Conservation (phyloP, 1,139 yeast genomes). For the Lizanozyma gosingica region DNA sequence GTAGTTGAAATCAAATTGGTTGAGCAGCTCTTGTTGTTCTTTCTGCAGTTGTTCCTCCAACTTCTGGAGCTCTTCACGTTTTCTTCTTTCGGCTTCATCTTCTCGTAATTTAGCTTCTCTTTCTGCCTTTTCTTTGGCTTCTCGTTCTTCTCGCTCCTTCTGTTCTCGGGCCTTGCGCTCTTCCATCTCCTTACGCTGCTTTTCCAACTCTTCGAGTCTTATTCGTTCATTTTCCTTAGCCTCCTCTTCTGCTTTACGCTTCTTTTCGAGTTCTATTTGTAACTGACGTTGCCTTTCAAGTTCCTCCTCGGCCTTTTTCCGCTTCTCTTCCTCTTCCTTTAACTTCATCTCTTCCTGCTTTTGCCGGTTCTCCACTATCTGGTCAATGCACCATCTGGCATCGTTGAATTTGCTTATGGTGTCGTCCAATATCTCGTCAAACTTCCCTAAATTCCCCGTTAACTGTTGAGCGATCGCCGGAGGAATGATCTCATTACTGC, state of each 20-base stretch:
- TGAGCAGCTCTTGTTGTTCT: constrained; percentile 4
- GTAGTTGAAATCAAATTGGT: constrained; percentile 18
- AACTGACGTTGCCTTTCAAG: constrained; percentile 10
- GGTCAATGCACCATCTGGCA: constrained; percentile 39
- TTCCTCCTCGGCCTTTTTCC: constrained; percentile 16
- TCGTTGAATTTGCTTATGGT: constrained; percentile 36
- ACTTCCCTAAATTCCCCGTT: constrained; percentile 25
- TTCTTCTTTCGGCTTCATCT: constrained; percentile 10
- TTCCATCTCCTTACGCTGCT: constrained; percentile 4
- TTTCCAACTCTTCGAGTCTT: constrained; percentile 6
- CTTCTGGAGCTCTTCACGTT: constrained; percentile 8
- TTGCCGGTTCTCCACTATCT: constrained; percentile 35
- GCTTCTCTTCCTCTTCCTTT: constrained; percentile 31
- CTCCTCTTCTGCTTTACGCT: constrained; percentile 12
- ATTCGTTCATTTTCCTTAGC: constrained; percentile 14
- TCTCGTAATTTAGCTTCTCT: constrained; percentile 7
- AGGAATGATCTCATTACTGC: constrained; percentile 35
- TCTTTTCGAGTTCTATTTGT: constrained; percentile 9
- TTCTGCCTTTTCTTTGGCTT: constrained; percentile 6
- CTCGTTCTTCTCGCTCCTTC: constrained; percentile 10
- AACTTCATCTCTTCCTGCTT: constrained; percentile 33
- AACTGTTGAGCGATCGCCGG: constrained; percentile 34
- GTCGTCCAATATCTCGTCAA: constrained; percentile 38
- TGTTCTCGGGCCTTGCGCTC: constrained; percentile 4
- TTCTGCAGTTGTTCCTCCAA: constrained; percentile 7